Conservation (phyloP, 768 basidiomycete species). For the Gloeopeniophorella convolvens region DNA sequence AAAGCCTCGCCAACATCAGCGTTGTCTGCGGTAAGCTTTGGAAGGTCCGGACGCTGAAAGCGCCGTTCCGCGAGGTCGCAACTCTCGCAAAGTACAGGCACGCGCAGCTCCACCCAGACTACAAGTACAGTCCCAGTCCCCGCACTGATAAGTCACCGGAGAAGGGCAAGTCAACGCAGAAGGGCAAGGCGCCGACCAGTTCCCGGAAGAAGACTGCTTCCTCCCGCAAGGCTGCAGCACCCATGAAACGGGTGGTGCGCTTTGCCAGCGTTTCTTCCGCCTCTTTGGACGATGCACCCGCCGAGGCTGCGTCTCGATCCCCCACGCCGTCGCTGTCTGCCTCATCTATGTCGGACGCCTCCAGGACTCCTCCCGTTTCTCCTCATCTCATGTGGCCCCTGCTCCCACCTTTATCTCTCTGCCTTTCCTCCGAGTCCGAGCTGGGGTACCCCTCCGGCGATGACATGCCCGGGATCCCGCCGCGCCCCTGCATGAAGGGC, state of each 20-base stretch:
- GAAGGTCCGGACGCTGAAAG: constrained; percentile 42
- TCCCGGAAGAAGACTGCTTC: constrained; percentile 29
- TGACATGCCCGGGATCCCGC: background rate
- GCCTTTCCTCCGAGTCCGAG: background rate
- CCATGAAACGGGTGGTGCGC: too few species aligned
- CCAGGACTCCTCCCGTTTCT: too few species aligned
- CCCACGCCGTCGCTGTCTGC: too few species aligned
- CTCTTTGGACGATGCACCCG: too few species aligned
- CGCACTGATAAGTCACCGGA: constrained; percentile 30
- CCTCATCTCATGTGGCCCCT: background rate
- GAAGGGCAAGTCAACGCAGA: constrained; percentile 33
- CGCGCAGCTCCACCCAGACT: constrained; percentile 46
- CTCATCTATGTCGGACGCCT: too few species aligned
- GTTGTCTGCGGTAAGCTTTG: constrained; percentile 65
- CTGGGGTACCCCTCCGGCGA: constrained; percentile 1
- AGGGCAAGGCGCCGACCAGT: constrained; percentile 35
- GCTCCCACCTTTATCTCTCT: background rate
- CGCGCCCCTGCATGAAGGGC: constrained; percentile 6
- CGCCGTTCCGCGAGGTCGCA: constrained; percentile 42
- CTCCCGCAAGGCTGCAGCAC: too few species aligned
- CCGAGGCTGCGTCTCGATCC: too few species aligned
- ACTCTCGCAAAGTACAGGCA: constrained; percentile 42
- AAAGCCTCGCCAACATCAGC: constrained; percentile 68
- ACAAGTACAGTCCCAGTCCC: constrained; percentile 52
- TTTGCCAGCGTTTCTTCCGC: too few species aligned